Conservation (phyloP, 805 yeast genomes). For the Metschnikowia picachoensis region DNA sequence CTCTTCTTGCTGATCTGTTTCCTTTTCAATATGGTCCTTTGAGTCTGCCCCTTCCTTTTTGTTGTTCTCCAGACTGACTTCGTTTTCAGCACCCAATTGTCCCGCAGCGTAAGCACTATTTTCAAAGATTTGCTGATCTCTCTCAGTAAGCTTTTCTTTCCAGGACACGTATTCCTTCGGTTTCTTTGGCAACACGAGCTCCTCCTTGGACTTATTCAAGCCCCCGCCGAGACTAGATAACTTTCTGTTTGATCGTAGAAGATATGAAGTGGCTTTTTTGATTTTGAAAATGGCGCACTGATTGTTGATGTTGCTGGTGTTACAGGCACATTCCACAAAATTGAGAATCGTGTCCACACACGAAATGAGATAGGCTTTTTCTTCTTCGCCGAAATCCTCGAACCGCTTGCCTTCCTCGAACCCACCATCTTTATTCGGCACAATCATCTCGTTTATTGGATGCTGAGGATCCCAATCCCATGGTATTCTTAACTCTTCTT, state of each 20-base stretch:
- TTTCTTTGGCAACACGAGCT: constrained; percentile 30
- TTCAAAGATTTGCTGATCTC: constrained; percentile 22
- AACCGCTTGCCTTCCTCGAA: constrained; percentile 37
- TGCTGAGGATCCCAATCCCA: constrained; percentile 90
- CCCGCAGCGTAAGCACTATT: constrained; percentile 1
- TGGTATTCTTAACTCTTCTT: constrained; percentile 65
- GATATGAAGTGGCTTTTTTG: constrained; percentile 56
- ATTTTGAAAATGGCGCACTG: constrained; percentile 59
- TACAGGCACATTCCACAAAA: constrained; percentile 62
- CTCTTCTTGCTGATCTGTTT: background rate
- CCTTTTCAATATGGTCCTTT: background rate
- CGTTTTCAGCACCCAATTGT: background rate
- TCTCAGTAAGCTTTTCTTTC: constrained; percentile 29
- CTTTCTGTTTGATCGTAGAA: constrained; percentile 57
- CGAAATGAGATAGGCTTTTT: constrained; percentile 52
- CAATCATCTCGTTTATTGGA: constrained; percentile 59
- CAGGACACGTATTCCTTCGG: constrained; percentile 34
- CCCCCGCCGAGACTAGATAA: constrained; percentile 39
- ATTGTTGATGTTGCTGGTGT: constrained; percentile 31
- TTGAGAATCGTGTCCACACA: constrained; percentile 61
- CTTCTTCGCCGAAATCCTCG: constrained; percentile 51
- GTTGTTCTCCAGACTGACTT: too few species aligned
- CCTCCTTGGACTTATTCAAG: constrained; percentile 36
- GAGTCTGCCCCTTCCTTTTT: too few species aligned
- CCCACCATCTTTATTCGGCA: constrained; percentile 18